Percentiles rank a stretch among this genome's conserved stretches.
Evolutionary conservation across 345 rosid species (phyloP).

Genomic region (Cochlearia excelsa): DNA sequence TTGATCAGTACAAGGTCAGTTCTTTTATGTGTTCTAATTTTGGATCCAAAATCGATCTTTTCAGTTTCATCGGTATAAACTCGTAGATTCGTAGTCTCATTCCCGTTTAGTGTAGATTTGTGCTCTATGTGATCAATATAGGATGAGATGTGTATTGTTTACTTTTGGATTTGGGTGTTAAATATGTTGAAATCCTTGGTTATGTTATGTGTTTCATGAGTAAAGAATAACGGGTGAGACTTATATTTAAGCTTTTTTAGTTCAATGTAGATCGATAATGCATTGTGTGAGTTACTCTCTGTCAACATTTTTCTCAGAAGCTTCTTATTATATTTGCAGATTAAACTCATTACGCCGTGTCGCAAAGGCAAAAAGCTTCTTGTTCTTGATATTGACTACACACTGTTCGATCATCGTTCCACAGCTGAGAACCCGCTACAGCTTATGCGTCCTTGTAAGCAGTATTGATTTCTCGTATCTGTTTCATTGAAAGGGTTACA

Average conservation of each 20-base stretch:
- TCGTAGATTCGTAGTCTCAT: too few relatives aligned
- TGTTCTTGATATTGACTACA: conserved; percentile 92
- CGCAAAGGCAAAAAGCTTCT: conserved; percentile 89
- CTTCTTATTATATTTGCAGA: conserved; percentile 51
- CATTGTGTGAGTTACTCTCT: neutral
- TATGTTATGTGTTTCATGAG: neutral
- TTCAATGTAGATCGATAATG: neutral
- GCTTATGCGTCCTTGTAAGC: conserved; percentile 94
- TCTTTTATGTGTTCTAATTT: neutral
- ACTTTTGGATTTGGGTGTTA: conserved; percentile 1
- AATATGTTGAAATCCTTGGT: neutral
- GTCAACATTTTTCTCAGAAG: conserved; percentile 3
- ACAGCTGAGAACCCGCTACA: conserved; percentile 86
- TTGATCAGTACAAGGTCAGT: conserved; percentile 70
- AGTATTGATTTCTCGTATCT: neutral
- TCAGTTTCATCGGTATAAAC: neutral
- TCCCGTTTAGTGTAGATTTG: neutral
- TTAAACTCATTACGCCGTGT: conserved; percentile 65
- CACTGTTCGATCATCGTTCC: conserved; percentile 92
- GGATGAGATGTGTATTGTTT: conserved; percentile 4
- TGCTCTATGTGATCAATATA: conserved; percentile 1
- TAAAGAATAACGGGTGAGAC: neutral
- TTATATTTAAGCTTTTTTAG: neutral
- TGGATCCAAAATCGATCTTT: neutral
- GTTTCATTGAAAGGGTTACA: neutral